These are phyloP conservation scores for Cucurbita ficifolia DNA, from an alignment of 306 rosid genomes.

Conservation along the genomic window DNA sequence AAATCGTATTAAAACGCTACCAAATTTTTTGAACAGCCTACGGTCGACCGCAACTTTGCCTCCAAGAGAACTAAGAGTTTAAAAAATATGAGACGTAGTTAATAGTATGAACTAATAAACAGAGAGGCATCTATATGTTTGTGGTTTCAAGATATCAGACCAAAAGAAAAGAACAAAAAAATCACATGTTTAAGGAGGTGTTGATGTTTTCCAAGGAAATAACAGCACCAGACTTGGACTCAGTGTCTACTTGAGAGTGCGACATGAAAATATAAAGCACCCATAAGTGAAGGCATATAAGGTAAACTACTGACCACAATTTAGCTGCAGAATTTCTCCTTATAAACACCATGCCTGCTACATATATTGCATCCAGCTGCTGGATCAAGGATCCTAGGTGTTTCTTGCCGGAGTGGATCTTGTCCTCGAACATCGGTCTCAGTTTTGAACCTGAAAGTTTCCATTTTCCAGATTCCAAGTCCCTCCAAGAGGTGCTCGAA, in stretches of 20 bases:
- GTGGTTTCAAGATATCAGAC: neutral
- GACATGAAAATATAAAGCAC: constrained; percentile 71
- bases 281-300: constrained; percentile 87
- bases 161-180: neutral
- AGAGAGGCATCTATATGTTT: neutral
- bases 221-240: constrained; percentile 62
- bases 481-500: constrained; percentile 32
- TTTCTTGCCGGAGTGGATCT: constrained; percentile 52
- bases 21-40: neutral
- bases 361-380: constrained; percentile 66
- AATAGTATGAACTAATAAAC: neutral
- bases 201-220: constrained; percentile 78
- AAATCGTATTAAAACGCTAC: neutral
- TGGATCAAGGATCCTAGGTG: constrained; percentile 63
- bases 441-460: constrained; percentile 44
- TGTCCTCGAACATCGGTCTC: constrained; percentile 56
- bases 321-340: constrained; percentile 66
- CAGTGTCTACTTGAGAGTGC: constrained; percentile 45
- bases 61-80: neutral
- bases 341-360: constrained; percentile 54
- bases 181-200: constrained; percentile 19
- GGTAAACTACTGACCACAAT: constrained; percentile 63
- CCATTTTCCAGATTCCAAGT: constrained; percentile 65
- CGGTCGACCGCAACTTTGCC: neutral
- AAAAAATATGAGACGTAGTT: neutral